phyloP scores from a whole-genome alignment of 1,139 yeast species.

The Pichia terricola region DNA sequence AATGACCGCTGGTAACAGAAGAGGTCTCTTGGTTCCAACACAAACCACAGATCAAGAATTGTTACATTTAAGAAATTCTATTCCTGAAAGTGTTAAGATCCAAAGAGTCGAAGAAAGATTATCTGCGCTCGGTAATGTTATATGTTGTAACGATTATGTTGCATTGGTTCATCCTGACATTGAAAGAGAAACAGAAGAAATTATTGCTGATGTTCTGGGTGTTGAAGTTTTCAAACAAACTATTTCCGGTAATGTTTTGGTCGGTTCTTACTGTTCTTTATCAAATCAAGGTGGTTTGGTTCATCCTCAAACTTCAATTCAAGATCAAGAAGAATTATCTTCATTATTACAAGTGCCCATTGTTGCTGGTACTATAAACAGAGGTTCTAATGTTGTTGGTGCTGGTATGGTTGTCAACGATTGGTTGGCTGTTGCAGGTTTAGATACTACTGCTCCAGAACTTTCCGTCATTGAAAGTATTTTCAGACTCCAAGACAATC shows the following conservation, averaged over 20 bases:
- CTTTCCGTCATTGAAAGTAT: constrained; percentile 93
- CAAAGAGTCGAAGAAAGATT: constrained; percentile 97
- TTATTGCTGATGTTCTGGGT: constrained; percentile 97
- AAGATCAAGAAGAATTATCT: constrained; percentile 96
- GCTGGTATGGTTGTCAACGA: constrained; percentile 99
- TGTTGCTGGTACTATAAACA: constrained; percentile 97
- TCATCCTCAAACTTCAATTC: constrained; percentile 94
- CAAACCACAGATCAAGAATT: constrained; percentile 99
- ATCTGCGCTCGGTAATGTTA: constrained; percentile 94
- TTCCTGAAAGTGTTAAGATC: constrained; percentile 93
- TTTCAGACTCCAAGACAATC: constrained; percentile 83
- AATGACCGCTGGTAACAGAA: constrained; percentile 97
- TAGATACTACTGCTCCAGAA: constrained; percentile 98
- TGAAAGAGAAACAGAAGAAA: constrained; percentile 97
- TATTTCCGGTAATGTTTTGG: constrained; percentile 94
- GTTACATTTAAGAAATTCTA: constrained; percentile 91
- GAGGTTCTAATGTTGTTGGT: constrained; percentile 96
- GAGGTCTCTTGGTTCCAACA: constrained; percentile 93
- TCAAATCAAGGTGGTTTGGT: constrained; percentile 98
- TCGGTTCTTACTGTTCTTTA: constrained; percentile 90
- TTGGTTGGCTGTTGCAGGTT: constrained; percentile 95
- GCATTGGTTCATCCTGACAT: constrained; percentile 99
- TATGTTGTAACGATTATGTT: constrained; percentile 97
- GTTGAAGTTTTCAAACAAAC: constrained; percentile 99
- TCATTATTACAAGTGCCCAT: constrained; percentile 93